Base-by-base conservation (phyloP, 139 green algal genomes). In the Desmodesmus armatus region DNA sequence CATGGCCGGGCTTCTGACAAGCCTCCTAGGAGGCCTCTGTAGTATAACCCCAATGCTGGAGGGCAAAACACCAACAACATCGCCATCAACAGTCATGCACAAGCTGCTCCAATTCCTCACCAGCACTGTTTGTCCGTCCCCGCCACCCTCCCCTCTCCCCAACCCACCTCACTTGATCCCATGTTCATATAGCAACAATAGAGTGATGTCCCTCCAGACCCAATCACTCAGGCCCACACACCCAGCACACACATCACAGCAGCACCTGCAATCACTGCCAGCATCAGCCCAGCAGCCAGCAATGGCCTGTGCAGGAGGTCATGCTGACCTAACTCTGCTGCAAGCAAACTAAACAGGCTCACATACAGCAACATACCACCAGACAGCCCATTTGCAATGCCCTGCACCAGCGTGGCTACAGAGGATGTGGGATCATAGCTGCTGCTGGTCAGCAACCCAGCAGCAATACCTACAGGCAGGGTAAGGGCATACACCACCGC, bases 281-380 rank as follows among this genome's bases (percentile, higher is more conserved):
- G 37, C 51, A 85, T 87, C 23, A 79, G 65, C 31, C 58, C 2
- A 31, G 81, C 31, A 39, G 78, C 76, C 35, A 89, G 33, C 7
- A 33, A 25, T 5, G 43, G 67, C 39, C 55, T 62, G 5, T n/a
- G 27, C 37, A 77, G 31, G 40, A 87, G 17, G 2, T 89, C 78
- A 3, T 71, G 60, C 53, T 70, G 79, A 4, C 63, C 78, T 44
- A 91, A 91, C 81, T 91, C 87, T 79, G 88, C 86, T 2, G 76
- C 83, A 72, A 96, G 37, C 33, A 96, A 82, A 44, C 93, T 85
- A 29, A 88, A 88, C 55, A 96, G 78, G 0, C 65, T 86, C 11
- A 93, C 88, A 83, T 94, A 95, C 63, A 91, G 63, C 69, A 96
- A 72, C 65, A 94, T 92, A 29, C 93, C 93, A 55, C 80, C 87